Evolutionary conservation across 2,329 filamentous ascomycete species (phyloP), one percentile per base, ranked within the genome.

Genomic region (Plectosphaerella sp.): DNA sequence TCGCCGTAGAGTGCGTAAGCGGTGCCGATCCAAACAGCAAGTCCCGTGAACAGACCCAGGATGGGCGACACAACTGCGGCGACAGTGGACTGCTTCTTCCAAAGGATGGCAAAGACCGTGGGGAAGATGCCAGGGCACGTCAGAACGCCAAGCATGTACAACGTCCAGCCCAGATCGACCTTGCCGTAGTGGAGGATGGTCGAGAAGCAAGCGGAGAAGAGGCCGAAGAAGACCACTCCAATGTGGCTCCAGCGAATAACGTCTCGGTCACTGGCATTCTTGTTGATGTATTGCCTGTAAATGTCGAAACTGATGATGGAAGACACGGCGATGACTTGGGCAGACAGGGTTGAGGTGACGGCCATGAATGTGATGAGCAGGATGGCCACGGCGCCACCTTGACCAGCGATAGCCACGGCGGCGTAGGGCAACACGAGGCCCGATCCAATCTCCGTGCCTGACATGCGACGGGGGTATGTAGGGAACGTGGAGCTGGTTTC

Each of bases 281-380:
- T 66, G 49, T 78, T 77, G 55, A 78, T 66, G 54, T 80, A 79
- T 15, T 72, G 71, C 0, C 75, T 67, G 58, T 80, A 80, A 2
- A 80, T 75, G 45, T 80, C 77, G 48, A 80, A 81, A 46, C 71
- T 75, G 47, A 80, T 72, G 48, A 80, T 80, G 0, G 76, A 78
- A 5, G 73, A 77, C 2, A 79, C 76, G 1, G 77, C 75, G 47
- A 80, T 79, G 1, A 80, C 71, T 45, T 80, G 76, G 1, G 77
- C 76, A 0, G 73, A 77, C 2, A 78, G 69, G 0, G 76, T 79
- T 1, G 74, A 78, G 1, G 86, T 89, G n/a, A 89, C 84, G 2
- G 87, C 87, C 86, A 90, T 89, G 72, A 90, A 89, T 11, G 87
- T 82, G 50, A 89, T 77, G 5, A 91, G 69, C 1, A 89, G 72